These are phyloP conservation scores for Emergomyces pasteurianus DNA, from an alignment of 2,329 filamentous ascomycete species.

Conservation along the genomic window DNA sequence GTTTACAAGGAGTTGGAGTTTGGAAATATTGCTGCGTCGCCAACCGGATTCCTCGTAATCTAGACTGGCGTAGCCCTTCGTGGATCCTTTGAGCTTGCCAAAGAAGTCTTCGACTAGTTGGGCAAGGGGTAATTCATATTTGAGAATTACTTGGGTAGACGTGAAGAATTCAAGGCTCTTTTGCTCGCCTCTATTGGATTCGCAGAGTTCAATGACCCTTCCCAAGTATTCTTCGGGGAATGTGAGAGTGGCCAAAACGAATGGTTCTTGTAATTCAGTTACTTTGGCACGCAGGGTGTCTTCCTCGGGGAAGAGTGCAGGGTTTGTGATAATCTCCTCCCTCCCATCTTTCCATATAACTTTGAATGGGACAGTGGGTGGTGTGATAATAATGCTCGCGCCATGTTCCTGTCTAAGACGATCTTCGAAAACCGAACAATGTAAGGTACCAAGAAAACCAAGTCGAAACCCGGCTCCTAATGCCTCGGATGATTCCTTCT, in stretches of 20 bases:
- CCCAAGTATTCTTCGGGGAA: slow-evolving; percentile 90
- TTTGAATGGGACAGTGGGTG: slow-evolving; percentile 87
- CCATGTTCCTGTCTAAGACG: slow-evolving; percentile 88
- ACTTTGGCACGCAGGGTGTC: slow-evolving; percentile 45
- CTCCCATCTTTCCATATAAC: slow-evolving; percentile 66
- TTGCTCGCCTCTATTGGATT: slow-evolving; percentile 77
- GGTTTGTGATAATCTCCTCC: slow-evolving; percentile 71
- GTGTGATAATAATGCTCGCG: slow-evolving; percentile 89
- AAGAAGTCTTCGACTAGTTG: slow-evolving; percentile 96
- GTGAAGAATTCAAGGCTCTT: slow-evolving; percentile 85
- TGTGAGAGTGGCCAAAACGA: slow-evolving; percentile 73
- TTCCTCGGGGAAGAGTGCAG: slow-evolving; percentile 74
- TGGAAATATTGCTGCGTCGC: slow-evolving; percentile 65
- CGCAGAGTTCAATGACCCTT: slow-evolving; percentile 88
- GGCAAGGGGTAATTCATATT: slow-evolving; percentile 77
- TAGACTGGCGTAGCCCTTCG: slow-evolving; percentile 88
- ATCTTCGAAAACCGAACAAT: slow-evolving; percentile 98
- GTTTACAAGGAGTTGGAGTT: slow-evolving; percentile 88
- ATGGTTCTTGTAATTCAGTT: slow-evolving; percentile 56
- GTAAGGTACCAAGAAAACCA: slow-evolving; percentile 89
- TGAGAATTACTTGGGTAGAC: slow-evolving; percentile 81
- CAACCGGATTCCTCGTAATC: slow-evolving; percentile 96
- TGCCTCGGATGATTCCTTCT: slow-evolving; percentile 90
- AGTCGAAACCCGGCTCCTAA: slow-evolving; percentile 87
- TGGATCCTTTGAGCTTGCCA: slow-evolving; percentile 84